A percentile compares a stretch with the other conserved stretches of the same genome.
These are phyloP conservation scores for Penicillium hordei DNA, from an alignment of 2,329 filamentous ascomycete species.

Conservation along the genomic window DNA sequence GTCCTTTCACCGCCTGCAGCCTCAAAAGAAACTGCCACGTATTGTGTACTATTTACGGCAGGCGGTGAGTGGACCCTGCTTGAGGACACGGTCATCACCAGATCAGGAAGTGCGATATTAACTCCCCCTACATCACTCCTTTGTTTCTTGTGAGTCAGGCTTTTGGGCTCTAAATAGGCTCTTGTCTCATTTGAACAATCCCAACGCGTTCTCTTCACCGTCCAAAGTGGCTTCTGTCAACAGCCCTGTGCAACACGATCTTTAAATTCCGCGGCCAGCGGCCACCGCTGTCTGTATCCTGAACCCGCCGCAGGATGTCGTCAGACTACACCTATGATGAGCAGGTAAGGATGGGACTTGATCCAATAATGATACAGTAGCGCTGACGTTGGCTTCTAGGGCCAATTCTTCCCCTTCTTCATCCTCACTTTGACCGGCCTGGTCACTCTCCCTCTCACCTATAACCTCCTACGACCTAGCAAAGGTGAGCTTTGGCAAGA, in stretches of 20 bases:
- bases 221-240: conserved; percentile 11
- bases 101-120: conserved; percentile 31
- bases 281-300: conserved; percentile 35
- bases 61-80: conserved; percentile 31
- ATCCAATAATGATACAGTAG: neutral
- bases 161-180: conserved; percentile 11
- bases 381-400: conserved; percentile 49
- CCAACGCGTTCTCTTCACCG: conserved; percentile 4
- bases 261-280: conserved; percentile 30
- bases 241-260: conserved; percentile 28
- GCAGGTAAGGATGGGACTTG: conserved; percentile 55
- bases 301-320: conserved; percentile 57
- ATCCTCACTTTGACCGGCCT: conserved; percentile 86
- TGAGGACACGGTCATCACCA: conserved; percentile 44
- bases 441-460: conserved; percentile 86
- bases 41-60: conserved; percentile 15
- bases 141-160: conserved; percentile 21
- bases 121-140: conserved; percentile 26
- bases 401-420: conserved; percentile 99
- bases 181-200: neutral
- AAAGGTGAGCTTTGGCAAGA: conserved; percentile 52
- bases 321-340: conserved; percentile 99
- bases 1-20: conserved; percentile 21
- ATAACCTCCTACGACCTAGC: conserved; percentile 77
- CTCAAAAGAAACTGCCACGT: conserved; percentile 9